A percentile compares a stretch with the other conserved stretches of the same genome.
Conservation (phyloP, 257 asterid species). For the Solanum acaule region DNA sequence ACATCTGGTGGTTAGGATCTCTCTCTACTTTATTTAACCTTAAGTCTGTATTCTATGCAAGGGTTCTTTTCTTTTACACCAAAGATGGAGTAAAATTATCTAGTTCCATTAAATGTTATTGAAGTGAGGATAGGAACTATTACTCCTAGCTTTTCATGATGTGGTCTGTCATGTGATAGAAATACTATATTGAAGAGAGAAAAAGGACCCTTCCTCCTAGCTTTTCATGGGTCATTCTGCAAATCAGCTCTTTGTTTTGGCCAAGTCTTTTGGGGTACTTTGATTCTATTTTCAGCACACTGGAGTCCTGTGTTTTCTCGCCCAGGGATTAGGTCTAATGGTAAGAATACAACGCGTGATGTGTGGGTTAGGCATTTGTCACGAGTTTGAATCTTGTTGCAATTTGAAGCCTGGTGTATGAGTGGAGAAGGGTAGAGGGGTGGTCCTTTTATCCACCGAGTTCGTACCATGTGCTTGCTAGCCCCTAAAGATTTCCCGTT, state of each 20-base stretch:
- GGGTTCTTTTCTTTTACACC: neutral
- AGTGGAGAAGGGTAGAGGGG: neutral
- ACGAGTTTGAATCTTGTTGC: neutral
- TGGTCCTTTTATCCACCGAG: neutral
- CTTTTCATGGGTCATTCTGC: neutral
- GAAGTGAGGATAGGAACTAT: neutral
- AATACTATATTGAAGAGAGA: neutral
- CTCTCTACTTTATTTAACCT: neutral
- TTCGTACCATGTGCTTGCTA: neutral
- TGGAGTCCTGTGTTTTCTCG: neutral
- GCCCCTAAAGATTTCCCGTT: neutral
- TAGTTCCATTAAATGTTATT: neutral
- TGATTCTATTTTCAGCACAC: neutral
- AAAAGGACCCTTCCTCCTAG: neutral
- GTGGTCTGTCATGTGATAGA: neutral
- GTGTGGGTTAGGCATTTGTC: neutral
- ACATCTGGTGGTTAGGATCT: neutral
- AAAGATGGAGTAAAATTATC: neutral
- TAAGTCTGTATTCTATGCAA: neutral
- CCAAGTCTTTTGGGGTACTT: neutral
- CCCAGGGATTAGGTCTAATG: neutral
- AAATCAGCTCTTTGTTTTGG: neutral
- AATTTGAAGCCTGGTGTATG: neutral
- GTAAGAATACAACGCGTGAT: neutral
- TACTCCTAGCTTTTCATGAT: neutral